Percentiles rank a stretch among this genome's conserved stretches.
phyloP scores from a whole-genome alignment of 495 filamentous ascomycete genomes.

The Staphylotrichum tortipilum region DNA sequence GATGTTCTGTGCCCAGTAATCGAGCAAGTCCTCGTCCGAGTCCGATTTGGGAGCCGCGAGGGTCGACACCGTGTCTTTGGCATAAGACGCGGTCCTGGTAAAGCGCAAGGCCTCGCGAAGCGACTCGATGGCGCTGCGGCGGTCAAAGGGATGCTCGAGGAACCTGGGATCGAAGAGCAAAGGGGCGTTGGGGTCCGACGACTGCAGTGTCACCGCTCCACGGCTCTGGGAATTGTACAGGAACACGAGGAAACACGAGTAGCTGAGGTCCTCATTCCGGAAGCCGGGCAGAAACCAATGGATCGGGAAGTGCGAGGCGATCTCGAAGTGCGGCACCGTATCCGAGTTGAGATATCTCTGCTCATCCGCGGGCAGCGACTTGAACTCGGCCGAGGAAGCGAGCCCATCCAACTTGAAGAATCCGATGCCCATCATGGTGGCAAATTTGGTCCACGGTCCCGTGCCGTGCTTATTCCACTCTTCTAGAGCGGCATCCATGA shows the following conservation, averaged over 20 bases:
- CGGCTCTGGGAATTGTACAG: conserved; percentile 28
- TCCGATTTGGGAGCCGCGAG: conserved; percentile 37
- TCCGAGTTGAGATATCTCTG: conserved; percentile 32
- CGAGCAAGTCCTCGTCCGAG: conserved; percentile 41
- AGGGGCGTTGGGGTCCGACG: conserved; percentile 45
- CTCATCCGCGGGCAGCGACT: conserved; percentile 30
- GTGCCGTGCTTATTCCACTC: conserved; percentile 42
- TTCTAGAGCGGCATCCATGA: conserved; percentile 34
- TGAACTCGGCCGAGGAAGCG: conserved; percentile 33
- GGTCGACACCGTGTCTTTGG: conserved; percentile 35
- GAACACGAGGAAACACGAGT: conserved; percentile 26
- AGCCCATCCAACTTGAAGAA: conserved; percentile 45
- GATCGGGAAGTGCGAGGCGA: conserved; percentile 32
- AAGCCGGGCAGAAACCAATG: conserved; percentile 37
- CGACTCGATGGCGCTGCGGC: conserved; percentile 45
- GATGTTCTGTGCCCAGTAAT: conserved; percentile 35
- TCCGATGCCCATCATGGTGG: conserved; percentile 38
- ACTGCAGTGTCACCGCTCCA: conserved; percentile 48
- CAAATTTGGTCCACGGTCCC: conserved; percentile 36
- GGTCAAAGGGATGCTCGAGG: conserved; percentile 49
- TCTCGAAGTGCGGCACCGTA: conserved; percentile 39
- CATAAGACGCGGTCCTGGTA: conserved; percentile 33
- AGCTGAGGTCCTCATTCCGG: conserved; percentile 21
- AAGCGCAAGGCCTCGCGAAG: conserved; percentile 40
- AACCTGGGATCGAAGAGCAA: conserved; percentile 51